Conservation (phyloP, 2,329 filamentous ascomycete genomes). For the Cryphonectria nitschkei region DNA sequence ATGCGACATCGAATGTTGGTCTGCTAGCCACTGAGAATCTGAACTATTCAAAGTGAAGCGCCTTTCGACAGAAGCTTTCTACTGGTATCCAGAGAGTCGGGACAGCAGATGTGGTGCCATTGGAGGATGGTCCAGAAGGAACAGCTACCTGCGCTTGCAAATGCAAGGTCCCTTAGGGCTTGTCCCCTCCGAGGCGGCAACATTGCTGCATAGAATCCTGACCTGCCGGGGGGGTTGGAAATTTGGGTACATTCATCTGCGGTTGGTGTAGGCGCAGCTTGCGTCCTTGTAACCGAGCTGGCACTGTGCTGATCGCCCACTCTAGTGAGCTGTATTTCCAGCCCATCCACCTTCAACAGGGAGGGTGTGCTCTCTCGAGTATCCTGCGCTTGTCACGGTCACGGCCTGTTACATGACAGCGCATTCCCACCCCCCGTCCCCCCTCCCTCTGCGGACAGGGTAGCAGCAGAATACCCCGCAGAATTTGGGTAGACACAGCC, state of each 20-base stretch:
- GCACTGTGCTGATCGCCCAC: conserved; percentile 23
- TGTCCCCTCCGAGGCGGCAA: conserved; percentile 9
- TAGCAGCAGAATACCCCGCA: conserved; percentile 19
- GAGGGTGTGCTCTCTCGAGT: not conserved
- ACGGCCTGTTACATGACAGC: not conserved
- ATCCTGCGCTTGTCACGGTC: not conserved
- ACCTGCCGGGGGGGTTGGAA: conserved; percentile 7
- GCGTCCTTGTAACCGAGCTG: conserved; percentile 5
- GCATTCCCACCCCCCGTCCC: not conserved
- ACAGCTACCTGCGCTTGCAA: conserved; percentile 8
- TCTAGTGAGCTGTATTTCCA: not conserved
- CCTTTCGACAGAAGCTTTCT: conserved; percentile 14
- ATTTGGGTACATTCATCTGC: conserved; percentile 10
- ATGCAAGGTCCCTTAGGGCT: conserved; percentile 7
- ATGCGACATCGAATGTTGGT: conserved; percentile 15
- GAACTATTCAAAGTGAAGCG: conserved; percentile 3
- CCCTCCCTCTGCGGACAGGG: not conserved
- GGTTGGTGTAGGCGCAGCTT: conserved; percentile 20
- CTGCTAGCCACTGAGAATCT: conserved; percentile 11
- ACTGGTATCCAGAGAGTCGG: conserved; percentile 17
- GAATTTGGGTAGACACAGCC: not conserved
- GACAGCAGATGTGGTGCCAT: conserved; percentile 12
- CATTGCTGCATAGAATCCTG: conserved; percentile 10
- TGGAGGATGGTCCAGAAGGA: conserved; percentile 20
- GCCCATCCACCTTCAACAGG: conserved; percentile 2